phyloP scores from a whole-genome alignment of 441 rosid species.

The Jatropha multifida region DNA sequence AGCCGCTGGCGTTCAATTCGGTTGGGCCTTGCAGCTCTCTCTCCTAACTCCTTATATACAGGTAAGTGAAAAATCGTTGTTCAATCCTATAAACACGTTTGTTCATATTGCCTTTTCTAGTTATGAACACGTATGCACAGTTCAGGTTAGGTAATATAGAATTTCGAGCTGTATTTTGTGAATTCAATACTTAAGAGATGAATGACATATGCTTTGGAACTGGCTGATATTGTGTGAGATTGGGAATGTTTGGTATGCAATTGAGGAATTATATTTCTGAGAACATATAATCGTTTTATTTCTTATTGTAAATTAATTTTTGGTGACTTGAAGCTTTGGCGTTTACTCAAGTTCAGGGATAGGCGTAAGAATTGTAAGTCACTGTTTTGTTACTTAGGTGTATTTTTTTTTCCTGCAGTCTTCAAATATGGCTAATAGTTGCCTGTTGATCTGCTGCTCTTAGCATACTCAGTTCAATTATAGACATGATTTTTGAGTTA shows the following conservation, averaged over 20 bases:
- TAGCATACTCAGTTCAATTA: too few species aligned
- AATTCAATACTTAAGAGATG: neutral
- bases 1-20: slow-evolving; percentile 91
- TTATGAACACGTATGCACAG: neutral
- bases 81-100: neutral
- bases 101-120: neutral
- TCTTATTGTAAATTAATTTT: neutral
- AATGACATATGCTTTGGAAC: neutral
- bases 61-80: slow-evolving; percentile 31
- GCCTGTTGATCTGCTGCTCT: neutral
- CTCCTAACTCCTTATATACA: slow-evolving; percentile 90
- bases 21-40: slow-evolving; percentile 96
- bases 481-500: neutral
- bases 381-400: neutral
- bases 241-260: neutral
- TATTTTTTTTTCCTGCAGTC: neutral
- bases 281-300: neutral
- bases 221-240: neutral
- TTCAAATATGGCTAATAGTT: neutral
- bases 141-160: neutral
- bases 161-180: neutral
- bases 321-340: neutral
- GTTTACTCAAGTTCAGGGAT: too few species aligned
- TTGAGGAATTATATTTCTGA: neutral
- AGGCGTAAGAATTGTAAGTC: too few species aligned